These are phyloP conservation scores for Spinacia oleracea DNA, from an alignment of 179 eudicot genomes.

Conservation along the genomic window DNA sequence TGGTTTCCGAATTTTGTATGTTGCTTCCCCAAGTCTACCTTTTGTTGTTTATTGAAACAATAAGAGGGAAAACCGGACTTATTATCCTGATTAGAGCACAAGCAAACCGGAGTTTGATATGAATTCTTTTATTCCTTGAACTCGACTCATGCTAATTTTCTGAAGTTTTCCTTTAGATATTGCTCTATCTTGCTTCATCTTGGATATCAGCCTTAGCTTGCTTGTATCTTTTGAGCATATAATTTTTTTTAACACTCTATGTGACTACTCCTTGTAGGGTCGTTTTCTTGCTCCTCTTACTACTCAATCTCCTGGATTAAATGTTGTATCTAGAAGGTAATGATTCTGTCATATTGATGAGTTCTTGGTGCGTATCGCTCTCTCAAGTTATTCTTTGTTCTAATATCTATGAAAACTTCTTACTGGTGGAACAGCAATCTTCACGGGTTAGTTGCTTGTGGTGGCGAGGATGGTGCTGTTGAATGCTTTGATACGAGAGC, in stretches of 20 bases:
- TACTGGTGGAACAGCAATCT: constrained; percentile 51
- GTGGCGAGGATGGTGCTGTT: constrained; percentile 96
- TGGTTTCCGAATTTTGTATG: not conserved
- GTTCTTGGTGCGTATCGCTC: not conserved
- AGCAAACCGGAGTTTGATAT: not conserved
- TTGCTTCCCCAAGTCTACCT: not conserved
- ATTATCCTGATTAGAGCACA: not conserved
- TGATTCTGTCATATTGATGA: constrained; percentile 13
- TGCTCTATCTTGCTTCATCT: not conserved
- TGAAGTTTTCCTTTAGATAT: not conserved
- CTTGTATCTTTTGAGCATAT: constrained; percentile 7
- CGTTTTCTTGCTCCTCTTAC: constrained; percentile 79
- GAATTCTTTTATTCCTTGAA: not conserved
- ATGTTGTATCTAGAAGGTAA: constrained; percentile 92
- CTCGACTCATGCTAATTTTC: not conserved
- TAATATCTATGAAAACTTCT: not conserved
- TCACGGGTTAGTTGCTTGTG: constrained; percentile 92
- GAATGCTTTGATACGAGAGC: constrained; percentile 96
- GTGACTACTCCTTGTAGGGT: constrained; percentile 52
- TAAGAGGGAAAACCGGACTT: not conserved
- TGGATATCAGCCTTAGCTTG: not conserved
- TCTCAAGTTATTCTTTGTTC: not conserved
- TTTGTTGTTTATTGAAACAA: not conserved
- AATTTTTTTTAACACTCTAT: not conserved
- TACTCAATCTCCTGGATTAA: constrained; percentile 82